Evolutionary conservation across 805 yeast species (phyloP).

Genomic region (Kazachstania bromeliacearum): DNA sequence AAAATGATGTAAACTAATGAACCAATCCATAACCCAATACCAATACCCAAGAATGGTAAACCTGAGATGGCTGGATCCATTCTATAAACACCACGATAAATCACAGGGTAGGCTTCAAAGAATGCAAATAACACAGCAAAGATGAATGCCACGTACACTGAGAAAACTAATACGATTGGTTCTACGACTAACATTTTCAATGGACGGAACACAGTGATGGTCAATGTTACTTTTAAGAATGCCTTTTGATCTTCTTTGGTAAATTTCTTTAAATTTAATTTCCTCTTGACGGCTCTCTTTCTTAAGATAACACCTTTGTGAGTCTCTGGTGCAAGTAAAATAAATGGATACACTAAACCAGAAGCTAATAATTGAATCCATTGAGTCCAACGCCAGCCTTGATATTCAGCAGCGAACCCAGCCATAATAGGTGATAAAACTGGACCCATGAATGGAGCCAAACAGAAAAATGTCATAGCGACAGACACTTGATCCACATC

Average conservation of each 20-base stretch:
- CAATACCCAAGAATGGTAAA: conserved; percentile 61
- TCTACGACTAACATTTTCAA: conserved; percentile 59
- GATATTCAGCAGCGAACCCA: conserved; percentile 50
- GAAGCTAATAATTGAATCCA: conserved; percentile 68
- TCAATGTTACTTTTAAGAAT: conserved; percentile 38
- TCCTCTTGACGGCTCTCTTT: conserved; percentile 52
- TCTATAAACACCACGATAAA: conserved; percentile 53
- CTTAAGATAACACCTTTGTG: conserved; percentile 58
- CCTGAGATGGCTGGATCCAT: conserved; percentile 59
- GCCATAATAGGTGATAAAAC: conserved; percentile 69
- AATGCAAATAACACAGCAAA: conserved; percentile 73
- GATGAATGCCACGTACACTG: conserved; percentile 62
- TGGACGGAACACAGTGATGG: conserved; percentile 51
- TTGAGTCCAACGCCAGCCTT: conserved; percentile 63
- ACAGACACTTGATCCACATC: conserved; percentile 52
- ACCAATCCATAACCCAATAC: conserved; percentile 55
- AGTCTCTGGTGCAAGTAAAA: conserved; percentile 52
- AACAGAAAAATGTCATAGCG: conserved; percentile 71
- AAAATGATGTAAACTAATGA: conserved; percentile 40
- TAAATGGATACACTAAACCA: conserved; percentile 40
- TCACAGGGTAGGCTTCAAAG: conserved; percentile 71
- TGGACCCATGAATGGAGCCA: conserved; percentile 77
- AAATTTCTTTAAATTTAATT: conserved; percentile 37
- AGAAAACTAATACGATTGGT: conserved; percentile 64
- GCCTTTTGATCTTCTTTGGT: conserved; percentile 27